These are phyloP conservation scores for Tetradesmus obliquus DNA, from an alignment of 139 green algal species.

Conservation along the genomic window DNA sequence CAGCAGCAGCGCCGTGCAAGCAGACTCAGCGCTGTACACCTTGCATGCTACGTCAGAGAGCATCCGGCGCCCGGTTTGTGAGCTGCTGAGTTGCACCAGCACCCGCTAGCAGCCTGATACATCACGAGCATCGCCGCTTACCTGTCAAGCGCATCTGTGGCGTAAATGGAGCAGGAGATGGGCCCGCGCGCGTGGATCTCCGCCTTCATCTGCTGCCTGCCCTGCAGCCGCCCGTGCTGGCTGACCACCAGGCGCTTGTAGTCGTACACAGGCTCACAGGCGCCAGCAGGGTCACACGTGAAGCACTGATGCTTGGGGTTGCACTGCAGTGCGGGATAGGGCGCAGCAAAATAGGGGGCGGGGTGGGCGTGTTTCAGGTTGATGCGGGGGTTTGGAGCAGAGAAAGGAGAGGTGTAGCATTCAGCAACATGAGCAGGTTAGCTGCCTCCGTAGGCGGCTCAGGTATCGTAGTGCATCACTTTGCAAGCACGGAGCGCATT, in stretches of 20 bases:
- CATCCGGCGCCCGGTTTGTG: no score
- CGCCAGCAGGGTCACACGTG: slow-evolving; percentile 39
- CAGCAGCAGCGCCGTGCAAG: not conserved
- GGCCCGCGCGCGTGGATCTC: slow-evolving; percentile 89
- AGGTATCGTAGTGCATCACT: not conserved
- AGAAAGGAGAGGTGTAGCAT: no score
- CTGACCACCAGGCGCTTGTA: slow-evolving; percentile 74
- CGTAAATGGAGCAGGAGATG: slow-evolving; percentile 88
- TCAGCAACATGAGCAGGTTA: no score
- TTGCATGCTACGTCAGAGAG: no score
- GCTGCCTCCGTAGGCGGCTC: no score
- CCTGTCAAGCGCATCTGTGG: slow-evolving; percentile 78
- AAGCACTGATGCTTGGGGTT: slow-evolving; percentile 78
- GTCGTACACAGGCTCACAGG: slow-evolving; percentile 65
- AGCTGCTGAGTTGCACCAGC: no score
- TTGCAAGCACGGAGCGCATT: not conserved
- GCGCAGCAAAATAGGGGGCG: not conserved
- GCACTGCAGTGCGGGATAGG: slow-evolving; percentile 53
- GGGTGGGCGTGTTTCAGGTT: no score
- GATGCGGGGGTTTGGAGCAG: no score
- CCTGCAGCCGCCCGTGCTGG: slow-evolving; percentile 80
- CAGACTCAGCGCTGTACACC: no score
- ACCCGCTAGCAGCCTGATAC: no score
- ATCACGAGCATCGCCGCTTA: slow-evolving; percentile 46
- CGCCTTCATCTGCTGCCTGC: slow-evolving; percentile 78